A percentile compares a stretch with the other conserved stretches of the same genome.
Conservation (phyloP, 2,329 filamentous ascomycete species). For the Fusarium heterosporum region DNA sequence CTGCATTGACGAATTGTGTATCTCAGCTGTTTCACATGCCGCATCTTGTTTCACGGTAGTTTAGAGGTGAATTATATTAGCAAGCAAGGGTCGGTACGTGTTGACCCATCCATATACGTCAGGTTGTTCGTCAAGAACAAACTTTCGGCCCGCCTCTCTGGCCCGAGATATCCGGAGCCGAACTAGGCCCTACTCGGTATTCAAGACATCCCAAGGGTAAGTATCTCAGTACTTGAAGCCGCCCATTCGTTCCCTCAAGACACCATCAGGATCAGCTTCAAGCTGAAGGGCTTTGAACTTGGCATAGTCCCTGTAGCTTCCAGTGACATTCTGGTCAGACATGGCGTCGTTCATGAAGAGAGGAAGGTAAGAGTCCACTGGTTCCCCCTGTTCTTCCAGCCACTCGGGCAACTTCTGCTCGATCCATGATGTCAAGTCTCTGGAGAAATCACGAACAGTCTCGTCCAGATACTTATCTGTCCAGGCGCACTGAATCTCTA, state of each 20-base stretch:
- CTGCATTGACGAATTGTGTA: neutral
- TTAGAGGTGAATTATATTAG: too few relatives aligned
- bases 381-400: neutral
- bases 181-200: too few relatives aligned
- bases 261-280: constrained; percentile 11
- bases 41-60: neutral
- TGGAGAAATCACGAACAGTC: constrained; percentile 4
- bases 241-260: constrained; percentile 9
- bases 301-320: constrained; percentile 8
- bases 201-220: too few relatives aligned
- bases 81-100: too few relatives aligned
- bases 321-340: constrained; percentile 20
- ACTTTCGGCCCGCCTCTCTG: too few relatives aligned
- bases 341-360: constrained; percentile 26
- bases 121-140: too few relatives aligned
- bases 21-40: neutral
- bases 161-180: too few relatives aligned
- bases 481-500: constrained; percentile 30
- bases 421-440: constrained; percentile 17
- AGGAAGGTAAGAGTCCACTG: neutral
- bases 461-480: constrained; percentile 1
- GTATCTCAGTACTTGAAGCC: constrained; percentile 12
- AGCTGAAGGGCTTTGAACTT: constrained; percentile 16
- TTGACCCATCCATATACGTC: too few relatives aligned
- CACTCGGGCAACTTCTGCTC: constrained; percentile 14